Conservation (phyloP, 1,284 basidiomycete species). For the Vanrija pseudolonga region DNA sequence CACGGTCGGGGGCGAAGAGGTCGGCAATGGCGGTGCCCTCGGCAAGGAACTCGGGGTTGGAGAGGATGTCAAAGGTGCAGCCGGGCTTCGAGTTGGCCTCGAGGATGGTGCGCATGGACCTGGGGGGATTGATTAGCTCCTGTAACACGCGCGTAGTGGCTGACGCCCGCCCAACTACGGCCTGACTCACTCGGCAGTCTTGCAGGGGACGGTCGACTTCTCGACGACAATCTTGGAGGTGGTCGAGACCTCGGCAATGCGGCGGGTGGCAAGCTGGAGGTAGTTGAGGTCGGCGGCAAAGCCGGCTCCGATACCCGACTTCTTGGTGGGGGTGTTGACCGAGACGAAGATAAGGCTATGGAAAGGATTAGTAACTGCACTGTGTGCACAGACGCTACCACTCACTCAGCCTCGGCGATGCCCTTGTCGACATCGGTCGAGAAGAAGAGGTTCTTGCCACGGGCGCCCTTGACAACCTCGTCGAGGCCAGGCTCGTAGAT, state of each 20-base stretch:
- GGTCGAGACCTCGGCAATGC: constrained; percentile 85
- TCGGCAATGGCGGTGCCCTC: constrained; percentile 95
- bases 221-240: constrained; percentile 98
- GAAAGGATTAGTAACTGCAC: background rate
- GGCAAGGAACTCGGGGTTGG: constrained; percentile 96
- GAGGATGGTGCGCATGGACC: constrained; percentile 95
- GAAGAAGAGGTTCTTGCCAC: constrained; percentile 96
- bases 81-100: constrained; percentile 93
- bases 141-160: background rate
- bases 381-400: constrained; percentile 4
- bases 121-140: constrained; percentile 4
- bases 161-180: background rate
- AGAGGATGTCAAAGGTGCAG: constrained; percentile 94
- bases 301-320: constrained; percentile 92
- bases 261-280: constrained; percentile 92
- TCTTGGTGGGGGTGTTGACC: constrained; percentile 95
- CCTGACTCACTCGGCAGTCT: constrained; percentile 71
- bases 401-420: constrained; percentile 80
- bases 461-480: constrained; percentile 80
- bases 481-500: constrained; percentile 99
- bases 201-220: constrained; percentile 97
- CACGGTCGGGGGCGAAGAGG: constrained; percentile 84
- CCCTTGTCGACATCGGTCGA: constrained; percentile 90
- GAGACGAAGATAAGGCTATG: constrained; percentile 56
- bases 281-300: constrained; percentile 98